These are phyloP conservation scores for Sporothrix protearum DNA, from an alignment of 2,329 filamentous ascomycete species.

Conservation along the genomic window DNA sequence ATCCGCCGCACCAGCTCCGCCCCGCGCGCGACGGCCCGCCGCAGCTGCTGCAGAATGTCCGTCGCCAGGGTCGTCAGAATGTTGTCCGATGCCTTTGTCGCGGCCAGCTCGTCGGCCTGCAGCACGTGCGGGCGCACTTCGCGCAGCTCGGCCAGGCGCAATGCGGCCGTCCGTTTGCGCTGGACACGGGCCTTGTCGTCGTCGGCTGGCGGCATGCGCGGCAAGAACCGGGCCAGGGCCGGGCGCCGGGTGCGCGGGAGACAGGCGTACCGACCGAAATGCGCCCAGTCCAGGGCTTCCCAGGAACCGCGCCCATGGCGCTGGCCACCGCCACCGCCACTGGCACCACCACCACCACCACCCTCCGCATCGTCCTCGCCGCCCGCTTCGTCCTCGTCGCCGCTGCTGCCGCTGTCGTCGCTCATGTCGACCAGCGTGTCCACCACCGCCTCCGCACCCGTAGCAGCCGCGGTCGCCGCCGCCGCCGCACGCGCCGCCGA, in stretches of 20 bases:
- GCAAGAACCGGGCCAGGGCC: slow-evolving; percentile 74
- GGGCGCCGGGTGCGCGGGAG: slow-evolving; percentile 71
- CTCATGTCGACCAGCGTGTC: not conserved
- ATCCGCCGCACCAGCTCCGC: slow-evolving; percentile 44
- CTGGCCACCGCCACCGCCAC: slow-evolving; percentile 52
- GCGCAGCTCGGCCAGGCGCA: slow-evolving; percentile 63
- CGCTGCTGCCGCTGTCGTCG: slow-evolving; percentile 14
- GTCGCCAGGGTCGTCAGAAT: slow-evolving; percentile 73
- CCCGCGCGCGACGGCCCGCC: slow-evolving; percentile 44
- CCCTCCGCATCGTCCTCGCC: slow-evolving; percentile 63
- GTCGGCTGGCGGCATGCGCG: slow-evolving; percentile 68
- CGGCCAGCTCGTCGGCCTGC: slow-evolving; percentile 67
- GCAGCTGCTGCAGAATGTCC: slow-evolving; percentile 64
- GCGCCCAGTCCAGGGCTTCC: slow-evolving; percentile 80
- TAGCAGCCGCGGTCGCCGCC: slow-evolving; percentile 8
- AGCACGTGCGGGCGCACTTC: slow-evolving; percentile 78
- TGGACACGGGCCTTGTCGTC: slow-evolving; percentile 76
- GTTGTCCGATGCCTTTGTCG: slow-evolving; percentile 59
- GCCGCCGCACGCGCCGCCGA: slow-evolving; percentile 33
- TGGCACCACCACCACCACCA: slow-evolving; percentile 48
- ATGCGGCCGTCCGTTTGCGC: slow-evolving; percentile 65
- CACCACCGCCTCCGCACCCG: not conserved
- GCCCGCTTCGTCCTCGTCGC: slow-evolving; percentile 41
- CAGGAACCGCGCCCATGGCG: slow-evolving; percentile 59
- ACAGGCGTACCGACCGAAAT: slow-evolving; percentile 74